These are phyloP conservation scores for Colletotrichum noveboracense DNA, from an alignment of 2,329 filamentous ascomycete genomes.

Conservation along the genomic window DNA sequence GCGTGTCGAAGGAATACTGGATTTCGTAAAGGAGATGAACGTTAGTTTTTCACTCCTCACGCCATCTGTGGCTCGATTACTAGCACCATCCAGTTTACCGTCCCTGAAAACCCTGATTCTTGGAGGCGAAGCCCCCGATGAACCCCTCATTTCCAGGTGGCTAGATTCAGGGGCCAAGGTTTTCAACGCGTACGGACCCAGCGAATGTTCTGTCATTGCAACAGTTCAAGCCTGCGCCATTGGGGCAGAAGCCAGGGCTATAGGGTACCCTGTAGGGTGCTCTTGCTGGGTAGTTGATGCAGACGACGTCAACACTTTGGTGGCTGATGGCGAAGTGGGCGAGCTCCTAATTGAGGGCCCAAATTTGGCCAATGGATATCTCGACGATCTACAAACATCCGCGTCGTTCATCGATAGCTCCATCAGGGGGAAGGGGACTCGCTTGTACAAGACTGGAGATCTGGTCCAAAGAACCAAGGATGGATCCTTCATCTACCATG, in stretches of 20 bases:
- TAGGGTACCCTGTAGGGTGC: conserved; percentile 23
- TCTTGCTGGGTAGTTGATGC: conserved; percentile 37
- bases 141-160: conserved; percentile 17
- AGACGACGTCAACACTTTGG: conserved; percentile 28
- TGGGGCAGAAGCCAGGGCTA: neutral
- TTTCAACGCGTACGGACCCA: conserved; percentile 31
- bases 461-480: conserved; percentile 30
- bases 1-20: conserved; percentile 26
- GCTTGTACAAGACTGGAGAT: conserved; percentile 50
- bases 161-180: conserved; percentile 26
- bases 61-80: conserved; percentile 9
- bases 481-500: conserved; percentile 20
- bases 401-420: conserved; percentile 48
- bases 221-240: conserved; percentile 32
- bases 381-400: conserved; percentile 48
- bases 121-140: conserved; percentile 4
- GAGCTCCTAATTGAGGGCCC: conserved; percentile 47
- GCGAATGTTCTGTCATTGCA: conserved; percentile 49
- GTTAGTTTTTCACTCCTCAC: neutral
- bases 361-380: conserved; percentile 53
- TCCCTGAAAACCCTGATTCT: neutral
- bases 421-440: conserved; percentile 34
- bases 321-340: conserved; percentile 35
- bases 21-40: neutral
- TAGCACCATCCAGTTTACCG: neutral